Percentiles rank a stretch among this genome's conserved stretches.
Evolutionary conservation across 2,329 filamentous ascomycete genomes (phyloP).

Genomic region (Cordyceps militaris): DNA sequence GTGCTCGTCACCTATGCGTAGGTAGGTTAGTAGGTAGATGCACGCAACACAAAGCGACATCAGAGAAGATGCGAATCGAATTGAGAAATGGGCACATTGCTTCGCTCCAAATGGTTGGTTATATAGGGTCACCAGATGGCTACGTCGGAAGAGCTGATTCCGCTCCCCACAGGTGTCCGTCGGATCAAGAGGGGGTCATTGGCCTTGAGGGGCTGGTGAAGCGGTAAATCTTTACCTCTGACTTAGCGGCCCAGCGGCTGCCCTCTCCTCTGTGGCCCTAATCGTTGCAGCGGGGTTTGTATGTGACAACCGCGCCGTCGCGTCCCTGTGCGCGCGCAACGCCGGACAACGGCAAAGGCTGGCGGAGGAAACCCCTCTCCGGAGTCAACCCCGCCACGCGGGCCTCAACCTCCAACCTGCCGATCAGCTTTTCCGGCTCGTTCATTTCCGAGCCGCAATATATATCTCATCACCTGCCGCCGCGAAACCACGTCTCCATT

Average conservation of each 20-base stretch:
- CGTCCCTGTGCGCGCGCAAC: neutral
- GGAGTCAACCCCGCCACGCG: neutral
- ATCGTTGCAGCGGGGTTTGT: too few species aligned
- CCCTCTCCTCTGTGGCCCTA: too few species aligned
- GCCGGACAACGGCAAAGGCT: neutral
- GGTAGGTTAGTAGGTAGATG: too few species aligned
- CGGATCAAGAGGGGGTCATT: neutral
- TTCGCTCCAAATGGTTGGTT: too few species aligned
- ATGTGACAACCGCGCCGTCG: slow-evolving; percentile 5
- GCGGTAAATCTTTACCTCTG: neutral
- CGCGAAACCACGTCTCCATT: neutral
- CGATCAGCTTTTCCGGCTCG: neutral
- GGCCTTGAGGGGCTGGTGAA: neutral
- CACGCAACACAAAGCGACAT: too few species aligned
- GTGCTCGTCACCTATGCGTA: too few species aligned
- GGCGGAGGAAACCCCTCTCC: neutral
- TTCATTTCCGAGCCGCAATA: neutral
- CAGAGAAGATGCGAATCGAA: too few species aligned
- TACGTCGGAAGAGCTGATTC: too few species aligned
- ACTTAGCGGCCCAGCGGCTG: neutral
- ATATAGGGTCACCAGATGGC: too few species aligned
- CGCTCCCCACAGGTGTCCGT: neutral
- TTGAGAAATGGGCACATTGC: too few species aligned
- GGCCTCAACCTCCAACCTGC: neutral
- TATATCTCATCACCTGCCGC: neutral